phyloP scores from a whole-genome alignment of 169 alveolate genomes.

The Plasmodium relictum region DNA sequence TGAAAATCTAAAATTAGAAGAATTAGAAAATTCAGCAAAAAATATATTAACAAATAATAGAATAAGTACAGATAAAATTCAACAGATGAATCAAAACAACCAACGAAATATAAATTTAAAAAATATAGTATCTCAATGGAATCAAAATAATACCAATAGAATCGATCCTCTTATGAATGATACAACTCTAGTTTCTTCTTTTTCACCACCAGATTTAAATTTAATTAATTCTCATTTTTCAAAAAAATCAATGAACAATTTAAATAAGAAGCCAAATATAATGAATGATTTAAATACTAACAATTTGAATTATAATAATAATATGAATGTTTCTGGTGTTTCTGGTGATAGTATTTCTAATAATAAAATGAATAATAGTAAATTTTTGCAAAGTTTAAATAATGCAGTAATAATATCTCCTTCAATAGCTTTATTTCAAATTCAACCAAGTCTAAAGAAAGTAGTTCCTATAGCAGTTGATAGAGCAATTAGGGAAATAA shows the following conservation, averaged over 20 bases:
- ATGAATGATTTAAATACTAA: conserved; percentile 22
- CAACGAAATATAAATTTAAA: conserved; percentile 31
- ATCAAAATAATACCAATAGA: conserved; percentile 16
- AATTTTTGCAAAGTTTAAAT: conserved; percentile 78
- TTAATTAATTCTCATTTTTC: conserved; percentile 55
- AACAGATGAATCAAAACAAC: conserved; percentile 15
- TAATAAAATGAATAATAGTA: conserved; percentile 28
- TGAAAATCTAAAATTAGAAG: conserved; percentile 6
- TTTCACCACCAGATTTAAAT: conserved; percentile 69
- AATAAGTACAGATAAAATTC: conserved; percentile 39
- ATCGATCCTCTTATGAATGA: conserved; percentile 62
- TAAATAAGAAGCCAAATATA: not conserved
- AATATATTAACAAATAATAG: conserved; percentile 19
- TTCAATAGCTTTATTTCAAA: conserved; percentile 91
- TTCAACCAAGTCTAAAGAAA: conserved; percentile 90
- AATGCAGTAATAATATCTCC: conserved; percentile 89
- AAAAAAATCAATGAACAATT: conserved; percentile 32
- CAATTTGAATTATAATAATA: conserved; percentile 7
- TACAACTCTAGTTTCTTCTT: conserved; percentile 69
- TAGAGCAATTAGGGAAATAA: conserved; percentile 95
- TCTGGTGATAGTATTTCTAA: conserved; percentile 10
- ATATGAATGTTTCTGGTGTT: conserved; percentile 19
- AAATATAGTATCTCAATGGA: conserved; percentile 57
- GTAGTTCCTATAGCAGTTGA: conserved; percentile 97
- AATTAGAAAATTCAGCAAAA: conserved; percentile 30